These are phyloP conservation scores for Xerocomellus dryophilus DNA, from an alignment of 768 basidiomycete genomes.

Conservation along the genomic window DNA sequence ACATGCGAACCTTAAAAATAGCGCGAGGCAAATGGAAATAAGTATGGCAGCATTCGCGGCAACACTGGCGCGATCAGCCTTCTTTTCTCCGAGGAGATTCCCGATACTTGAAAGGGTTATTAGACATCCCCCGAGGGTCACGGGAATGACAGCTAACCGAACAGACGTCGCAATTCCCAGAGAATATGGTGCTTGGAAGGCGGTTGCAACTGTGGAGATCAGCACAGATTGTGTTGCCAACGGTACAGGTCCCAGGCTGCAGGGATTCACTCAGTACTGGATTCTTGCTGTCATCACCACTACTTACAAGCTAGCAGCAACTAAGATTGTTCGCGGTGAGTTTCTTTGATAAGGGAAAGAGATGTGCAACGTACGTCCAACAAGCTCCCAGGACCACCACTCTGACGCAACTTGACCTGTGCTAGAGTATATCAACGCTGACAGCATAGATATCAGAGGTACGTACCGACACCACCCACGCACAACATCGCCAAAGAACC, in stretches of 20 bases:
- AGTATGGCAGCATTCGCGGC: conserved; percentile 65
- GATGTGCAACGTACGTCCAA: conserved; percentile 42
- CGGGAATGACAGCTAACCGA: conserved; percentile 44
- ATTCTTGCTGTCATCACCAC: background rate
- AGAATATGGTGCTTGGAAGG: conserved; percentile 82
- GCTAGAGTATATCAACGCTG: background rate
- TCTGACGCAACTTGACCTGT: conserved; percentile 77
- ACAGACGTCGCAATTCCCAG: conserved; percentile 82
- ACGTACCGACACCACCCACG: conserved; percentile 70
- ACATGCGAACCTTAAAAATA: conserved; percentile 52
- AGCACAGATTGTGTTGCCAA: conserved; percentile 90
- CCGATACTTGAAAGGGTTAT: conserved; percentile 58
- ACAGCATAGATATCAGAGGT: background rate
- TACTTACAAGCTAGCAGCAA: conserved; percentile 52
- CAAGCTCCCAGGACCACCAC: conserved; percentile 97
- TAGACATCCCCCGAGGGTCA: background rate
- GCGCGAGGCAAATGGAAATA: conserved; percentile 58
- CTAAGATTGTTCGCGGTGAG: conserved; percentile 26
- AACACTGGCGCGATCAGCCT: conserved; percentile 67
- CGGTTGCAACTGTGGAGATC: conserved; percentile 66
- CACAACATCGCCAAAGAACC: conserved; percentile 73
- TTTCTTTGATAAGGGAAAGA: background rate
- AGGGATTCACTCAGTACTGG: conserved; percentile 17
- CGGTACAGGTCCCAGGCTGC: conserved; percentile 71
- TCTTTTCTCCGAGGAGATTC: conserved; percentile 81